Evolutionary conservation across 1,284 basidiomycete species (phyloP).

Genomic region (Ganoderma boninense): DNA sequence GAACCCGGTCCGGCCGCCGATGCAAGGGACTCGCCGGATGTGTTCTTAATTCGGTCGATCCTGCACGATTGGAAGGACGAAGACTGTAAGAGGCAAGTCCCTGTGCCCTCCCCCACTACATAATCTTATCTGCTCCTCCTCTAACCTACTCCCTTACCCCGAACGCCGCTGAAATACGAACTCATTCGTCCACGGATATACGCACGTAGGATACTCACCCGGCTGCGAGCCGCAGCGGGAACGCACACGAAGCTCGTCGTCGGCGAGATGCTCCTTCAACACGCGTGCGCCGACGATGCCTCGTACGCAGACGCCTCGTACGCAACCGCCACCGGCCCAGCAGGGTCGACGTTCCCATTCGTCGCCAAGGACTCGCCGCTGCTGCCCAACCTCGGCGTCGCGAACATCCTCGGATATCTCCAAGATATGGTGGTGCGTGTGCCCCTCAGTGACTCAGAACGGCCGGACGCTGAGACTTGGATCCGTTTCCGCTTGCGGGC

Average conservation of each 20-base stretch:
- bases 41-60: conserved; percentile 73
- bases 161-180: no score
- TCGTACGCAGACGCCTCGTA: conserved; percentile 20
- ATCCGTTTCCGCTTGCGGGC: conserved; percentile 37
- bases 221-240: conserved; percentile 43
- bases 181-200: no score
- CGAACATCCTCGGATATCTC: conserved; percentile 16
- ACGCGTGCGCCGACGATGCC: conserved; percentile 19
- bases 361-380: conserved; percentile 17
- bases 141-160: no score
- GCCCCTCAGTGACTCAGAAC: not conserved
- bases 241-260: conserved; percentile 66
- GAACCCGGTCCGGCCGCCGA: no score
- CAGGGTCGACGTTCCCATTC: conserved; percentile 30
- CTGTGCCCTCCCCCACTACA: no score
- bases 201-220: conserved; percentile 42
- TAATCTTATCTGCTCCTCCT: no score
- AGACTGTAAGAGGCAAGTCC: conserved; percentile 26
- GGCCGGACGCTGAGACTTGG: conserved; percentile 18
- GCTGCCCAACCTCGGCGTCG: conserved; percentile 16
- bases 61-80: conserved; percentile 77
- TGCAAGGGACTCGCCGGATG: conserved; percentile 39
- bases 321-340: not conserved
- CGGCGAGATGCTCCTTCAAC: conserved; percentile 50
- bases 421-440: conserved; percentile 66